phyloP scores from a whole-genome alignment of 129 eudicot species.

The Helianthus annuus region HanXRQr2.0-SUNRISE NC_035445.2:58959169-58959668 shows the following conservation, averaged over 20 bases:
- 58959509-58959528: not conserved
- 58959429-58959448: not conserved
- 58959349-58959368: slow-evolving; percentile 15
- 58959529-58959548: not conserved
- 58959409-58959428: not conserved
- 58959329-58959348: not conserved
- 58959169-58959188: slow-evolving; percentile 3
- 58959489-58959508: not conserved
- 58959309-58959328: not conserved
- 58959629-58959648: not conserved
- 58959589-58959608: slow-evolving; percentile 10
- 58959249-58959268: not conserved
- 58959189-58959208: slow-evolving; percentile 13
- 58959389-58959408: not conserved
- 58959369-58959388: not conserved
- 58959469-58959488: not conserved
- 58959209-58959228: not conserved
- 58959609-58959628: not conserved
- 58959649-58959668: not conserved
- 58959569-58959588: not conserved
- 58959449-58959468: not conserved
- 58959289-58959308: not conserved
- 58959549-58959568: slow-evolving; percentile 7
- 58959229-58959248: not conserved
- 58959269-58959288: not conserved